A percentile compares a stretch with the other conserved stretches of the same genome.
Evolutionary conservation across 768 basidiomycete genomes (phyloP).

Genomic region (Tylopilus sp.): DNA sequence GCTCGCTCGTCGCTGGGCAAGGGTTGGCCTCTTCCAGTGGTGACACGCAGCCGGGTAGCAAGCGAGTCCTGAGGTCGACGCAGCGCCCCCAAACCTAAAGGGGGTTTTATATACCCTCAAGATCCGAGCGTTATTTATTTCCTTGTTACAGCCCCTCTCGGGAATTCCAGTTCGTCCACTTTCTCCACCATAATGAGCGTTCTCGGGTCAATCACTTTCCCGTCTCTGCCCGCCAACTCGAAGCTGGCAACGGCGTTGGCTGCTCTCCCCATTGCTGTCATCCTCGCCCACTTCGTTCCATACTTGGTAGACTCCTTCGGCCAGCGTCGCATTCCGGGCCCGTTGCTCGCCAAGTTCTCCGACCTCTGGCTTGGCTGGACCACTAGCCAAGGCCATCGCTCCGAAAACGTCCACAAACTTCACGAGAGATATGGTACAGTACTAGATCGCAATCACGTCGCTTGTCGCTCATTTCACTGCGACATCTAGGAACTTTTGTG

Average conservation of each 20-base stretch:
- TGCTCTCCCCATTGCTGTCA: constrained; percentile 15
- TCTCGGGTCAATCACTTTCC: constrained; percentile 11
- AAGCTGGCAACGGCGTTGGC: constrained; percentile 7
- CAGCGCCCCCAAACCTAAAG: too few species aligned
- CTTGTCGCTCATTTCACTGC: background rate
- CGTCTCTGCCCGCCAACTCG: background rate
- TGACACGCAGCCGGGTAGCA: background rate
- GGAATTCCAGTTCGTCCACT: background rate
- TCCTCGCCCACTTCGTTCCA: constrained; percentile 35
- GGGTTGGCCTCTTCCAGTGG: too few species aligned
- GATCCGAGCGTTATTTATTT: background rate
- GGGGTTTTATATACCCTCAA: background rate
- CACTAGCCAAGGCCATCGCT: constrained; percentile 67
- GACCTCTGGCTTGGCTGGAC: constrained; percentile 71
- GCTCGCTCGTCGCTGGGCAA: too few species aligned
- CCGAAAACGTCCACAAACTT: constrained; percentile 66
- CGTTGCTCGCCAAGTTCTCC: constrained; percentile 65
- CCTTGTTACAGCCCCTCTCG: background rate
- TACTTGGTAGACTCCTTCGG: constrained; percentile 58
- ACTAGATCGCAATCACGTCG: background rate
- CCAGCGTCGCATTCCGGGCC: constrained; percentile 66
- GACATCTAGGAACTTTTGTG: constrained; percentile 54
- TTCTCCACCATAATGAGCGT: constrained; percentile 16
- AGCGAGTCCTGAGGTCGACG: too few species aligned
- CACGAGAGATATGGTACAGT: constrained; percentile 70